phyloP scores from a whole-genome alignment of 805 yeast genomes.

The Metschnikowia chrysomelidarum region DNA sequence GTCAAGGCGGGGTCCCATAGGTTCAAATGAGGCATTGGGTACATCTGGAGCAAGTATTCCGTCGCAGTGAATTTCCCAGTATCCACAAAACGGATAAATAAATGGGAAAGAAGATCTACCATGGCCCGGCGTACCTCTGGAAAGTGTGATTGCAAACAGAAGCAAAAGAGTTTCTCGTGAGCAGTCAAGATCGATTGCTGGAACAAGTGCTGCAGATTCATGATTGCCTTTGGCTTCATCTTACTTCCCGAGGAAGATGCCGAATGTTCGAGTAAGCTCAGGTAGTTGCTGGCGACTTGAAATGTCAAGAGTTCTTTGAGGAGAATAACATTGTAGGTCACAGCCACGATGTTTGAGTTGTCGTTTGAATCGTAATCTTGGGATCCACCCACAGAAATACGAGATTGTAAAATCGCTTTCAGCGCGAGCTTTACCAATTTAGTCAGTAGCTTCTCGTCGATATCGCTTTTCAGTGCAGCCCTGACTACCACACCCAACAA shows the following conservation, averaged over 20 bases:
- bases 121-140: conserved; percentile 38
- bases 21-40: conserved; percentile 31
- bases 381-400: conserved; percentile 18
- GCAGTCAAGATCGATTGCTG: conserved; percentile 29
- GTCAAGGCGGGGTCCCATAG: conserved; percentile 29
- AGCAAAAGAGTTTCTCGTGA: conserved; percentile 29
- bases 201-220: conserved; percentile 39
- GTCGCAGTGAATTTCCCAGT: conserved; percentile 37
- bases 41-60: conserved; percentile 34
- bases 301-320: conserved; percentile 33
- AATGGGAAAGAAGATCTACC: conserved; percentile 33
- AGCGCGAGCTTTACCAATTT: conserved; percentile 33
- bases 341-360: conserved; percentile 13
- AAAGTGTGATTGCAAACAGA: conserved; percentile 31
- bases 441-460: conserved; percentile 39
- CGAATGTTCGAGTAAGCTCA: conserved; percentile 34
- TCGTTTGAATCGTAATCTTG: conserved; percentile 14
- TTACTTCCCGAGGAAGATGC: conserved; percentile 39
- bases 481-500: conserved; percentile 32
- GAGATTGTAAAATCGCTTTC: conserved; percentile 25
- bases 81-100: conserved; percentile 36
- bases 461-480: conserved; percentile 35
- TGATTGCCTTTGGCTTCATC: conserved; percentile 41
- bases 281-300: conserved; percentile 37
- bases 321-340: conserved; percentile 31